Percentiles rank a stretch among this genome's conserved stretches.
phyloP scores from a whole-genome alignment of 2,329 filamentous ascomycete species.

The Aspergillus pseudoglaucus region DNA sequence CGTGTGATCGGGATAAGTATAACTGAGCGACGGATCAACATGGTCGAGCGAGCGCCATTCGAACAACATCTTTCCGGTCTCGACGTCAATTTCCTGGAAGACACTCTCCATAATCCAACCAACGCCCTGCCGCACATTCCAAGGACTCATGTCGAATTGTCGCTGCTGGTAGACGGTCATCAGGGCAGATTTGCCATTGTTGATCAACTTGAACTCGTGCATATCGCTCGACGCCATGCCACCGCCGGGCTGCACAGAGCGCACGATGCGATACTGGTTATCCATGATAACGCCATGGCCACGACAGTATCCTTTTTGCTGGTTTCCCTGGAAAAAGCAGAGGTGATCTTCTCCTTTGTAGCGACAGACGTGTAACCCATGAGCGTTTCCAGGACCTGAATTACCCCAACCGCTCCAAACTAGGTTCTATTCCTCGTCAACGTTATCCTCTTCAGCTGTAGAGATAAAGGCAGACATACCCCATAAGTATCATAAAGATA shows the following conservation, averaged over 20 bases:
- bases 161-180: slow-evolving; percentile 39
- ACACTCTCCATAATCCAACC: slow-evolving; percentile 49
- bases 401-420: slow-evolving; percentile 47
- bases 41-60: slow-evolving; percentile 48
- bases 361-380: slow-evolving; percentile 44
- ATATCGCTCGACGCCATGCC: slow-evolving; percentile 43
- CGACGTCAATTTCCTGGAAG: slow-evolving; percentile 49
- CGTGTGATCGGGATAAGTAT: slow-evolving; percentile 40
- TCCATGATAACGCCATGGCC: slow-evolving; percentile 50
- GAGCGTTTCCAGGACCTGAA: slow-evolving; percentile 44
- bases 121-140: slow-evolving; percentile 38
- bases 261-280: slow-evolving; percentile 43
- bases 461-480: slow-evolving; percentile 18
- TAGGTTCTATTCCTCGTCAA: slow-evolving; percentile 32
- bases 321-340: slow-evolving; percentile 48
- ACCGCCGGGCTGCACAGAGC: slow-evolving; percentile 38
- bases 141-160: slow-evolving; percentile 43
- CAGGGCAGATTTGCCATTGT: slow-evolving; percentile 36
- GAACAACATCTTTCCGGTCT: slow-evolving; percentile 43
- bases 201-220: slow-evolving; percentile 47
- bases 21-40: slow-evolving; percentile 42
- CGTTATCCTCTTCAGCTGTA: neutral
- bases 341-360: slow-evolving; percentile 45
- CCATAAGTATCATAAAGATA: slow-evolving; percentile 49
- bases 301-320: slow-evolving; percentile 47